Percentiles rank a stretch among this genome's conserved stretches.
Conservation (phyloP, 1,139 yeast genomes). For the Saccharomyces hybrid region DNA sequence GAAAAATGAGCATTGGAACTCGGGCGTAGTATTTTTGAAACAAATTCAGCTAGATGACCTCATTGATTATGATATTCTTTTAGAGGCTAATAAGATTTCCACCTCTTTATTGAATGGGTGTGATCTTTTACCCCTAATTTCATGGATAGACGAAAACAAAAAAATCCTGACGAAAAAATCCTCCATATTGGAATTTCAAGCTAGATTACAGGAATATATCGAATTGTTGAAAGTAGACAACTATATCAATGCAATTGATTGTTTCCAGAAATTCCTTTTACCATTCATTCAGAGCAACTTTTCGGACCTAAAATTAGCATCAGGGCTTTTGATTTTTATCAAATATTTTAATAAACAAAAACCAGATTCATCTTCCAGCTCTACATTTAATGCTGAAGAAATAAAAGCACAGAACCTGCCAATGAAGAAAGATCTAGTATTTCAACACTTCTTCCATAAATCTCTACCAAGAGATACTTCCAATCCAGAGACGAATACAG, state of each 20-base stretch:
- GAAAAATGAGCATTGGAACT: slow-evolving; percentile 25
- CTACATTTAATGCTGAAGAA: neutral
- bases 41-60: slow-evolving; percentile 40
- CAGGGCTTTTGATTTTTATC: slow-evolving; percentile 39
- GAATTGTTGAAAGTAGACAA: slow-evolving; percentile 51
- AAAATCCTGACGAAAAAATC: slow-evolving; percentile 44
- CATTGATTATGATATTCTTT: slow-evolving; percentile 51
- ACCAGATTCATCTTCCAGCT: neutral
- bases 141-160: slow-evolving; percentile 75
- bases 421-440: slow-evolving; percentile 6
- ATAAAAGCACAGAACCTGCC: neutral
- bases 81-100: slow-evolving; percentile 48
- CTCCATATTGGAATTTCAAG: slow-evolving; percentile 61
- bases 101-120: slow-evolving; percentile 35
- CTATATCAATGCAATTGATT: slow-evolving; percentile 51
- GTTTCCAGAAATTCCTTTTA: slow-evolving; percentile 46
- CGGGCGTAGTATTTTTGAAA: slow-evolving; percentile 41
- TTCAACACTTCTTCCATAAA: slow-evolving; percentile 14
- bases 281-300: slow-evolving; percentile 36
- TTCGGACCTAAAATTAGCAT: slow-evolving; percentile 37
- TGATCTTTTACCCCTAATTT: slow-evolving; percentile 47
- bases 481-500: neutral
- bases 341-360: slow-evolving; percentile 21
- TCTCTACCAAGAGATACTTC: slow-evolving; percentile 2
- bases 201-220: slow-evolving; percentile 67